Conservation (phyloP, 2,329 filamentous ascomycete genomes). For the Colletotrichum sp. region DNA sequence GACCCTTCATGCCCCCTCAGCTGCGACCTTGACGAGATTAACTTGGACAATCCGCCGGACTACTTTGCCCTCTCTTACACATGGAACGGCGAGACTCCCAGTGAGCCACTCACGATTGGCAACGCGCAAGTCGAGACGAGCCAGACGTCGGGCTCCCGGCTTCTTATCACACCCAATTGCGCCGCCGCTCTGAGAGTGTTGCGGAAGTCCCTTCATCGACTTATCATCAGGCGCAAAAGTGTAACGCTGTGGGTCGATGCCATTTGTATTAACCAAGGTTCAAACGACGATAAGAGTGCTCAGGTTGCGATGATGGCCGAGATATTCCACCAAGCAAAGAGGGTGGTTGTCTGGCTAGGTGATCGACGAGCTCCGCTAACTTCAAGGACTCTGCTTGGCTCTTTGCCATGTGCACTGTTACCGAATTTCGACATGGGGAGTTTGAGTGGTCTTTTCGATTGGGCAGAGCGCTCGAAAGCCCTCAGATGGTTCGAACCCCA, state of each 20-base stretch:
- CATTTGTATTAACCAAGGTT: not conserved
- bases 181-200: not conserved
- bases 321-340: fast-evolving
- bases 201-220: not conserved
- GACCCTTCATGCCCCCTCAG: not conserved
- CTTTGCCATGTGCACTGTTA: fast-evolving
- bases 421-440: fast-evolving
- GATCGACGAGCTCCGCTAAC: fast-evolving
- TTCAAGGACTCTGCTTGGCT: fast-evolving
- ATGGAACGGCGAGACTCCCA: not conserved
- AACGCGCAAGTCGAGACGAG: fast-evolving
- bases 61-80: not conserved
- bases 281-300: not conserved
- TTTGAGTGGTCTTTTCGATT: fast-evolving
- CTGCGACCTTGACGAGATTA: fast-evolving
- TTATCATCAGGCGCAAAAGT: not conserved
- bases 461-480: not conserved
- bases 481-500: fast-evolving
- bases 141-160: fast-evolving
- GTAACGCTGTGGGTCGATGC: not conserved
- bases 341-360: not conserved
- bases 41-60: not conserved
- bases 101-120: not conserved
- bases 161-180: not conserved
- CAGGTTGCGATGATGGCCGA: not conserved